phyloP scores from a whole-genome alignment of 495 filamentous ascomycete genomes.

The Penicillium taxi region DNA sequence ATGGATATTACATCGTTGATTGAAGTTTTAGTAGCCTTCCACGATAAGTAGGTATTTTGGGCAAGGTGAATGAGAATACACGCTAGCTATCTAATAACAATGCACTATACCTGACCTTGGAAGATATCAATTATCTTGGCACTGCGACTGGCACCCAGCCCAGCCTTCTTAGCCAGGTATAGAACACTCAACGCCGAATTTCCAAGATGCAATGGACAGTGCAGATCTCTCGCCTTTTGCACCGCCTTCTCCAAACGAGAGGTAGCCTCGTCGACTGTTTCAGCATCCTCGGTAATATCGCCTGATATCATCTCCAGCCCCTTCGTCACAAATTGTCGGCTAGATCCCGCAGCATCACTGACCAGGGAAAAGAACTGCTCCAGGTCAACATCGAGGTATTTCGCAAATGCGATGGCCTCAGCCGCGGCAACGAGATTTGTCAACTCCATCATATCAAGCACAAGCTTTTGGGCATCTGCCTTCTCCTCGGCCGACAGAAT shows the following conservation, averaged over 20 bases:
- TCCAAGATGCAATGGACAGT: constrained; percentile 36
- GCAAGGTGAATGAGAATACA: no score
- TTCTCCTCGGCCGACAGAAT: constrained; percentile 23
- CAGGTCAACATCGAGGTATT: constrained; percentile 53
- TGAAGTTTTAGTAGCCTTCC: no score
- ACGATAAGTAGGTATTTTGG: no score
- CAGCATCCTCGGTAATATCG: constrained; percentile 20
- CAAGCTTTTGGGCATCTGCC: constrained; percentile 39
- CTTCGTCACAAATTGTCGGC: constrained; percentile 49
- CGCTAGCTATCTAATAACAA: constrained; percentile 17
- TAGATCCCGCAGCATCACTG: constrained; percentile 61
- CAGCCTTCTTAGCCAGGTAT: constrained; percentile 28
- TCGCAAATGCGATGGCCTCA: constrained; percentile 61
- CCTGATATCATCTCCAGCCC: constrained; percentile 48
- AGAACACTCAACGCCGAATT: constrained; percentile 35
- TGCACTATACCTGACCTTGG: no score
- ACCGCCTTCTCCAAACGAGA: constrained; percentile 50
- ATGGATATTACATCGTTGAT: no score
- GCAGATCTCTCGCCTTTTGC: constrained; percentile 48
- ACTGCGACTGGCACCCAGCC: constrained; percentile 23
- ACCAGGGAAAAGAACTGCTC: constrained; percentile 60
- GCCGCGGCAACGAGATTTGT: constrained; percentile 59
- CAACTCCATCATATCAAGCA: constrained; percentile 51
- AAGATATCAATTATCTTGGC: constrained; percentile 32
- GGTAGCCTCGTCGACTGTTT: constrained; percentile 50